These are phyloP conservation scores for Moniliophthora roreri DNA, from an alignment of 1,284 basidiomycete genomes.

Conservation along the genomic window DNA sequence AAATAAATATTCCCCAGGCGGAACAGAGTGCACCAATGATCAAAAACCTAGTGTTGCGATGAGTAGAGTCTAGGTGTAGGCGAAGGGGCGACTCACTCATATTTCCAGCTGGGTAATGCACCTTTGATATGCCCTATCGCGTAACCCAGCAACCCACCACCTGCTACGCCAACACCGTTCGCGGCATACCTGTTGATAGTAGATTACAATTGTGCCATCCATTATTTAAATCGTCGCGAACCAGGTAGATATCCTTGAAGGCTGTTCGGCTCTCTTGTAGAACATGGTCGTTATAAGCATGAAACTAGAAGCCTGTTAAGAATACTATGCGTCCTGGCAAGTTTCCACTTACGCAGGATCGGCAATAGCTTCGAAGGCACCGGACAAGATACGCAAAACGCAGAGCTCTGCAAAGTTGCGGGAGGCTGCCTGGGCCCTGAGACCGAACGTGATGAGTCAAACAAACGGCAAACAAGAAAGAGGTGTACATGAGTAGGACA, in stretches of 20 bases:
- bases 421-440: constrained; percentile 34
- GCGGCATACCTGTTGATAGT: no score
- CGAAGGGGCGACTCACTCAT: constrained; percentile 18
- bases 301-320: constrained; percentile 8
- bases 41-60: constrained; percentile 15
- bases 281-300: constrained; percentile 37
- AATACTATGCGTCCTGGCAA: neutral
- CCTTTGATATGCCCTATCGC: constrained; percentile 22
- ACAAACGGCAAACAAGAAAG: neutral
- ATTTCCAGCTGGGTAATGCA: constrained; percentile 29
- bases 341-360: constrained; percentile 26
- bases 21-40: constrained; percentile 26
- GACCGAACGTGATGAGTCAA: neutral
- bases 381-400: constrained; percentile 37
- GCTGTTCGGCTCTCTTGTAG: constrained; percentile 39
- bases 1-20: constrained; percentile 20
- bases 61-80: neutral
- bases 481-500: constrained; percentile 31
- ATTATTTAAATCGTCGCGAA: no score
- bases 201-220: no score
- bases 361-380: constrained; percentile 37
- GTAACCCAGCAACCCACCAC: constrained; percentile 23
- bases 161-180: constrained; percentile 24
- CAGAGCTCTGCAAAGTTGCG: constrained; percentile 36
- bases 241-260: constrained; percentile 27